Percentiles rank a stretch among this genome's conserved stretches.
phyloP scores from a whole-genome alignment of 306 rosid species.

The Castanospermum australe region DNA sequence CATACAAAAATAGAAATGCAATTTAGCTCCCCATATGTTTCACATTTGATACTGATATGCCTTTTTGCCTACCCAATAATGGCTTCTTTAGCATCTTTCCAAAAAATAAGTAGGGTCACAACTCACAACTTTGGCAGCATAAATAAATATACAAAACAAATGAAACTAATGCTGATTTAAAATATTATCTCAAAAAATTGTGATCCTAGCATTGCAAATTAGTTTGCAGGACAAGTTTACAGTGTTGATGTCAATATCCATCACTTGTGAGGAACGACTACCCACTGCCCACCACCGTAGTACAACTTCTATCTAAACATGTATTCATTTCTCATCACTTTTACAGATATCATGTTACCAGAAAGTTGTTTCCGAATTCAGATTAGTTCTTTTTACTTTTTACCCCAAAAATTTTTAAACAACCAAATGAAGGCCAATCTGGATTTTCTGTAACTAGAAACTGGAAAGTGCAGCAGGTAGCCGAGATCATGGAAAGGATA shows the following conservation, averaged over 20 bases:
- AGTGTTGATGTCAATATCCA: background rate
- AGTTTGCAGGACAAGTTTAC: background rate
- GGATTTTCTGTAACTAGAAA: background rate
- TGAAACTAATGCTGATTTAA: too few relatives aligned
- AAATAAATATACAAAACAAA: too few relatives aligned
- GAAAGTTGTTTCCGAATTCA: background rate
- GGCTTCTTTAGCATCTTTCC: too few relatives aligned
- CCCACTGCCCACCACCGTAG: background rate
- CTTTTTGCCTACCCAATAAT: too few relatives aligned
- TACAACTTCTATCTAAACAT: background rate
- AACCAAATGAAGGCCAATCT: background rate
- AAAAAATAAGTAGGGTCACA: too few relatives aligned
- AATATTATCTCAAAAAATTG: too few relatives aligned
- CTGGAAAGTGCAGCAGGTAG: background rate
- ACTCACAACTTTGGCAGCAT: too few relatives aligned
- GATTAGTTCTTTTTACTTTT: background rate
- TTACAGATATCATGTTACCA: background rate
- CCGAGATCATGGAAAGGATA: background rate
- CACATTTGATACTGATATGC: too few relatives aligned
- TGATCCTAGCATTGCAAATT: background rate
- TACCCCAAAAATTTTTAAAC: background rate
- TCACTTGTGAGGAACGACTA: background rate
- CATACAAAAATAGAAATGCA: too few relatives aligned
- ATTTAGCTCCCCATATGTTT: too few relatives aligned
- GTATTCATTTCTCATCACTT: background rate